Evolutionary conservation across 139 green algal genomes (phyloP).

Genomic region (Nannochloris sp.): DNA sequence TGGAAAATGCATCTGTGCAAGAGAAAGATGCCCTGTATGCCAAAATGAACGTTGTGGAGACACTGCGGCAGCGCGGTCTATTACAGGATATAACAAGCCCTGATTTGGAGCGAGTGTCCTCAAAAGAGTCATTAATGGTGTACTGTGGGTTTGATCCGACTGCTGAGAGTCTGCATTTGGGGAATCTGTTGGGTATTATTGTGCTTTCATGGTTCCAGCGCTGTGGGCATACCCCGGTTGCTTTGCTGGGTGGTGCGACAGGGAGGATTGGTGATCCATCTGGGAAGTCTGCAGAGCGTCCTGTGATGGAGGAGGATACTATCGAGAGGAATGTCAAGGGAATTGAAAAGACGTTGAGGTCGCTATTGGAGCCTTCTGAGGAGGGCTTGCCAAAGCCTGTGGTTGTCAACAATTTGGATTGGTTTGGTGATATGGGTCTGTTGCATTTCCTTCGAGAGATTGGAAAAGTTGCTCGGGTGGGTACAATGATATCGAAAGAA

Average conservation of each 20-base stretch:
- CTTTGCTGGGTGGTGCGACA: slow-evolving; percentile 85
- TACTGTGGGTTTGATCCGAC: slow-evolving; percentile 99
- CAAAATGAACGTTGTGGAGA: slow-evolving; percentile 38
- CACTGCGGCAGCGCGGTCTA: slow-evolving; percentile 73
- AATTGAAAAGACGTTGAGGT: slow-evolving; percentile 32
- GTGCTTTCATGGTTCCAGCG: slow-evolving; percentile 93
- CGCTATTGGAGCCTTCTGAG: slow-evolving; percentile 18
- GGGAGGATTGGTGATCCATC: slow-evolving; percentile 90
- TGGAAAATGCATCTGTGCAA: not conserved
- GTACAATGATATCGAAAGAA: slow-evolving; percentile 93
- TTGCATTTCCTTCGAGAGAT: slow-evolving; percentile 90
- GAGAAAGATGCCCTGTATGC: not conserved
- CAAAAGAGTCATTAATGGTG: slow-evolving; percentile 44
- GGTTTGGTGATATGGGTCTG: slow-evolving; percentile 77
- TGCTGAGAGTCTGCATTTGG: slow-evolving; percentile 85
- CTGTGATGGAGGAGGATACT: slow-evolving; percentile 72
- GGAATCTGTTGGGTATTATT: slow-evolving; percentile 95
- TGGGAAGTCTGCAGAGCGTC: slow-evolving; percentile 74
- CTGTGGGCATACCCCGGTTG: slow-evolving; percentile 79
- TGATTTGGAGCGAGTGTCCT: slow-evolving; percentile 47
- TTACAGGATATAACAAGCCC: slow-evolving; percentile 63
- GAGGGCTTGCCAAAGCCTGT: slow-evolving; percentile 9
- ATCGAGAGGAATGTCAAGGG: slow-evolving; percentile 74
- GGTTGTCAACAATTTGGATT: slow-evolving; percentile 88
- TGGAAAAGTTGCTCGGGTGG: slow-evolving; percentile 82